These are phyloP conservation scores for Neckera pumila DNA, from an alignment of 225 moss, liverwort and hornwort genomes.

Conservation along the genomic window DNA sequence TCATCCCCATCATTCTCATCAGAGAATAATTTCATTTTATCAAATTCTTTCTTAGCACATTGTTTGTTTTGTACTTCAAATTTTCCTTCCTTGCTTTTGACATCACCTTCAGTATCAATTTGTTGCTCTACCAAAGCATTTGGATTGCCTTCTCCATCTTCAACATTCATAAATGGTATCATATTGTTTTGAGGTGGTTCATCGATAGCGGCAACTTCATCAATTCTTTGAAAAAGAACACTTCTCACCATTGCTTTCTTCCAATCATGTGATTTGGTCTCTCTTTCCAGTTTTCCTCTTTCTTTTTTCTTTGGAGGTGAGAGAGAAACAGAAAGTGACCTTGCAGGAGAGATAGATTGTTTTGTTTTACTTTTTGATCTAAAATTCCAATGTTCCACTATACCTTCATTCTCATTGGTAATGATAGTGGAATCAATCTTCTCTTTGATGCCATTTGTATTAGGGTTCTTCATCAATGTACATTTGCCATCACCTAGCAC, in stretches of 20 bases:
- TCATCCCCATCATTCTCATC: conserved; percentile 38
- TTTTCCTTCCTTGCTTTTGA: conserved; percentile 6
- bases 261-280: conserved; percentile 8
- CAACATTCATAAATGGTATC: neutral
- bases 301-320: conserved; percentile 7
- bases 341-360: conserved; percentile 25
- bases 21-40: neutral
- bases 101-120: neutral
- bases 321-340: conserved; percentile 55
- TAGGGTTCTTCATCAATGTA: conserved; percentile 6
- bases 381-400: neutral
- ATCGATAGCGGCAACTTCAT: neutral
- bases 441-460: conserved; percentile 2
- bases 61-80: neutral
- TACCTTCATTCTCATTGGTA: conserved; percentile 5
- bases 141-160: conserved; percentile 21
- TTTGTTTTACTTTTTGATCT: neutral
- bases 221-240: neutral
- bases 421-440: conserved; percentile 9
- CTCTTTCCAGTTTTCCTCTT: neutral
- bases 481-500: neutral
- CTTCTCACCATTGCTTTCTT: conserved; percentile 12
- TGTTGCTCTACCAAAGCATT: neutral
- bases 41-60: conserved; percentile 2
- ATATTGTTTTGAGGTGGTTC: neutral